Conservation (phyloP, 768 basidiomycete species). For the Russula dissimulans region DNA sequence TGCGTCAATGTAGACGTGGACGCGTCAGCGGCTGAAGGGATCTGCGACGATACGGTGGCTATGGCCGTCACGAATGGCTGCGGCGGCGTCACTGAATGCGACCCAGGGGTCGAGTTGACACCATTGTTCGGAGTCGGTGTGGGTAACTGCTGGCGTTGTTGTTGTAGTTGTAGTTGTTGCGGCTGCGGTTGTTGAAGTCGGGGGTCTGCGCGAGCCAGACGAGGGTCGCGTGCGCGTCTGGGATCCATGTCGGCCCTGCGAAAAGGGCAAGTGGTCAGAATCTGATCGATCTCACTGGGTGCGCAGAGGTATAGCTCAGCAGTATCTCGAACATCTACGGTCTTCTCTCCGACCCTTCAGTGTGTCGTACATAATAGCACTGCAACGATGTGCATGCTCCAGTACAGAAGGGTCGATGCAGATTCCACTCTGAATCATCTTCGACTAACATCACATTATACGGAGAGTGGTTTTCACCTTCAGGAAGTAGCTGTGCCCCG, state of each 20-base stretch:
- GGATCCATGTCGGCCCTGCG: conserved; percentile 54
- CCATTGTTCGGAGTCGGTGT: conserved; percentile 6
- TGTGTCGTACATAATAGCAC: conserved; percentile 2
- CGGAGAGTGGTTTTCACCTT: conserved; percentile 7
- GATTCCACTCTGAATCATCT: conserved; percentile 96
- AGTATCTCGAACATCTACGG: conserved; percentile 87
- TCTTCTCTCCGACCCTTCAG: conserved; percentile 65
- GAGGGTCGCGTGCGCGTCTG: conserved; percentile 70
- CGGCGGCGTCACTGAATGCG: conserved; percentile 18
- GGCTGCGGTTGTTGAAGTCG: conserved; percentile 39
- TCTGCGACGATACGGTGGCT: conserved; percentile 12
- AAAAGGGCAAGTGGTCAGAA: conserved; percentile 15
- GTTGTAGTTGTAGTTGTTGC: conserved; percentile 23
- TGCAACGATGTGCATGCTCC: conserved; percentile 10
- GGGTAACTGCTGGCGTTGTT: neutral
- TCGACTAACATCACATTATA: conserved; percentile 5
- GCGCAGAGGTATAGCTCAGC: conserved; percentile 43
- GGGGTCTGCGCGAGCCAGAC: conserved; percentile 61
- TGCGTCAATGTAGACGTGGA: neutral
- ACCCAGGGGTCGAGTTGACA: conserved; percentile 4
- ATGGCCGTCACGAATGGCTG: conserved; percentile 20
- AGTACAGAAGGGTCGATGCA: conserved; percentile 51
- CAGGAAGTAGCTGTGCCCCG: neutral
- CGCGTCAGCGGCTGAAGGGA: conserved; percentile 1
- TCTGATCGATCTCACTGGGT: conserved; percentile 13